These are phyloP conservation scores for Spizellomyces punctatus DNA, from an alignment of 192 early-diverging fungal species.

Conservation along the genomic window DNA sequence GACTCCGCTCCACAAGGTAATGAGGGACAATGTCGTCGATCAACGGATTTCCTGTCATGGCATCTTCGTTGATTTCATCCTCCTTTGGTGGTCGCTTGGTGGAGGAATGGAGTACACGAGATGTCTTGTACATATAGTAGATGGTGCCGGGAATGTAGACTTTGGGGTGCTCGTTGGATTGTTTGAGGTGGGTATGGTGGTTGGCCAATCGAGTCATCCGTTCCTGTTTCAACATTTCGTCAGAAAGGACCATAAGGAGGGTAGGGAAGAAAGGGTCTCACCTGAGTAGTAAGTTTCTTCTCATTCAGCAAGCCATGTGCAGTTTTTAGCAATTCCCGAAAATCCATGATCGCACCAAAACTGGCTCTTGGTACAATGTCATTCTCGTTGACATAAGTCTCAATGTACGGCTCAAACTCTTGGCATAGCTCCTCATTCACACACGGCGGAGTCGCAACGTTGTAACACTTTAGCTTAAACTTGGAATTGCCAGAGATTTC, in stretches of 20 bases:
- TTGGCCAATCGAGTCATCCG: conserved; percentile 30
- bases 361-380: conserved; percentile 45
- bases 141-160: conserved; percentile 40
- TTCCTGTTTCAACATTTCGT: conserved; percentile 14
- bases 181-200: conserved; percentile 17
- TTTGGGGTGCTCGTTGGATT: conserved; percentile 42
- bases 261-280: not conserved
- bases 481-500: conserved; percentile 20
- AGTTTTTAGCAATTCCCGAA: conserved; percentile 32
- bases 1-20: conserved; percentile 39
- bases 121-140: conserved; percentile 45
- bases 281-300: conserved; percentile 18
- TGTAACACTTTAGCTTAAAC: conserved; percentile 38
- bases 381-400: conserved; percentile 49
- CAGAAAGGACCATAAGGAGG: not conserved
- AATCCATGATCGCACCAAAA: conserved; percentile 37
- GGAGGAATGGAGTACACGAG: conserved; percentile 28
- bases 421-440: conserved; percentile 35
- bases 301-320: conserved; percentile 30
- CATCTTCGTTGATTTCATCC: not conserved
- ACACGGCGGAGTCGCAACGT: conserved; percentile 44
- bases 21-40: conserved; percentile 41
- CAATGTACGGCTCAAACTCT: conserved; percentile 36
- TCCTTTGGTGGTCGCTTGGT: conserved; percentile 19
- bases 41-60: conserved; percentile 31